A percentile compares a stretch with the other conserved stretches of the same genome.
Evolutionary conservation across 1,284 basidiomycete genomes (phyloP).

Genomic region (Acaromyces ingoldii): DNA sequence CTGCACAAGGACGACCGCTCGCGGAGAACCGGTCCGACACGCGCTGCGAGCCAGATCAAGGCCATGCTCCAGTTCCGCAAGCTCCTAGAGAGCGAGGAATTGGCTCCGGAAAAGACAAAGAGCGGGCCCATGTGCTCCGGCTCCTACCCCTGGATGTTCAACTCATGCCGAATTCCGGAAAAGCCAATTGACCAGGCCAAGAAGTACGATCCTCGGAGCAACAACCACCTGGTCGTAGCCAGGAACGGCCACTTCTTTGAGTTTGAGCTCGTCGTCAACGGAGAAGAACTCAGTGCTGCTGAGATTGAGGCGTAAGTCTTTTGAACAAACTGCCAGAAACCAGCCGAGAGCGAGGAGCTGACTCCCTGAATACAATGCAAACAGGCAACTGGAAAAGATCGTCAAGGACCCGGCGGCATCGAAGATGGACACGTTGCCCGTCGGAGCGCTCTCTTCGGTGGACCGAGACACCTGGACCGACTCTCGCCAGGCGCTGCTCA

Average conservation of each 20-base stretch:
- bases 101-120: conserved; percentile 85
- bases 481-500: conserved; percentile 58
- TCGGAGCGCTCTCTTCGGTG: conserved; percentile 81
- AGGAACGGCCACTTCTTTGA: conserved; percentile 90
- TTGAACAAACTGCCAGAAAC: neutral
- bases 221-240: conserved; percentile 86
- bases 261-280: conserved; percentile 57
- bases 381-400: conserved; percentile 73
- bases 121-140: conserved; percentile 81
- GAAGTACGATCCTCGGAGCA: conserved; percentile 69
- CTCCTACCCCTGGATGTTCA: conserved; percentile 98
- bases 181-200: conserved; percentile 76
- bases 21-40: conserved; percentile 29
- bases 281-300: conserved; percentile 65
- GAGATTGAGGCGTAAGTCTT: conserved; percentile 66
- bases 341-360: neutral
- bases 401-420: conserved; percentile 66
- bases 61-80: conserved; percentile 46
- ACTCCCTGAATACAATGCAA: neutral
- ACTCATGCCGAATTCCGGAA: conserved; percentile 77
- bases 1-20: conserved; percentile 66
- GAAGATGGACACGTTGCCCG: conserved; percentile 57
- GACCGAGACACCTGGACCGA: conserved; percentile 88
- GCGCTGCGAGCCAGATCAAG: conserved; percentile 46
- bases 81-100: conserved; percentile 58